These are phyloP conservation scores for Neoscytalidium dimidiatum DNA, from an alignment of 2,329 filamentous ascomycete species.

Conservation along the genomic window DNA sequence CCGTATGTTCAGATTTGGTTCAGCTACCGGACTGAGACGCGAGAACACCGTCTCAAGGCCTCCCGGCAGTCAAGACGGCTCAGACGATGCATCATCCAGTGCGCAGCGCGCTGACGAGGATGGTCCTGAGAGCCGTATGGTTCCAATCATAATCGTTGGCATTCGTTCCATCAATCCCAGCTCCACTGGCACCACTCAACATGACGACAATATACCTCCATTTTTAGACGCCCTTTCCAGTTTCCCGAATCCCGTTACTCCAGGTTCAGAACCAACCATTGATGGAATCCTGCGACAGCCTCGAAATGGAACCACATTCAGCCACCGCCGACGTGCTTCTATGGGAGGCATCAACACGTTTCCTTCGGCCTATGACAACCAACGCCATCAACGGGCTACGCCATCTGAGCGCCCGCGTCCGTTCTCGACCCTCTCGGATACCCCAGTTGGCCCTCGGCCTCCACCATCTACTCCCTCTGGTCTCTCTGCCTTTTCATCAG, in stretches of 20 bases:
- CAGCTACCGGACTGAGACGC: constrained; percentile 38
- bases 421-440: constrained; percentile 53
- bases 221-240: constrained; percentile 55
- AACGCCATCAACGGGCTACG: constrained; percentile 52
- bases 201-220: constrained; percentile 48
- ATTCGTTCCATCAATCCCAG: constrained; percentile 64
- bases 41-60: constrained; percentile 2
- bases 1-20: constrained; percentile 68
- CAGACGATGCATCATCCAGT: constrained; percentile 24
- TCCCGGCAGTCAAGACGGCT: constrained; percentile 30
- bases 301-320: constrained; percentile 57
- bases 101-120: constrained; percentile 37
- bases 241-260: constrained; percentile 47
- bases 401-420: constrained; percentile 43
- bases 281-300: constrained; percentile 55
- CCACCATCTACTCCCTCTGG: constrained; percentile 64
- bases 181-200: constrained; percentile 41
- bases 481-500: constrained; percentile 56
- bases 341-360: constrained; percentile 55
- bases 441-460: constrained; percentile 59
- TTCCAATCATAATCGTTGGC: constrained; percentile 70
- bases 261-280: constrained; percentile 50
- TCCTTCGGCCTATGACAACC: constrained; percentile 53
- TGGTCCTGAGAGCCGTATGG: constrained; percentile 57
- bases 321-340: constrained; percentile 55